A percentile compares a stretch with the other conserved stretches of the same genome.
Conservation (phyloP, 1,139 yeast genomes). For the Candida smagusa region DNA sequence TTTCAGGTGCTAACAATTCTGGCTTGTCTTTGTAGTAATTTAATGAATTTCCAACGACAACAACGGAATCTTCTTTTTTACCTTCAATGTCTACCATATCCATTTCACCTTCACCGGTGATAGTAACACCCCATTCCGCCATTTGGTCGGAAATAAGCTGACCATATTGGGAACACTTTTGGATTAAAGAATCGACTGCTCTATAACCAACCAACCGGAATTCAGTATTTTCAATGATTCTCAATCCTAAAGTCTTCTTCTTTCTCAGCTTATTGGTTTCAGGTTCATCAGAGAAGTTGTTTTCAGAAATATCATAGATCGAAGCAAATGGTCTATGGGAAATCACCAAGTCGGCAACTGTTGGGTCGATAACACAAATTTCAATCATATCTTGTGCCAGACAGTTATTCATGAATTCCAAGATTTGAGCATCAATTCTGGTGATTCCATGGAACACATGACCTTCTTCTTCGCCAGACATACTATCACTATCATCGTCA, state of each 20-base stretch:
- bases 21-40: slow-evolving; percentile 73
- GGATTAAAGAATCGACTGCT: slow-evolving; percentile 88
- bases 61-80: slow-evolving; percentile 23
- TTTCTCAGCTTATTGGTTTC: slow-evolving; percentile 22
- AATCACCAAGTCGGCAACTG: slow-evolving; percentile 61
- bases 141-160: slow-evolving; percentile 67
- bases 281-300: slow-evolving; percentile 25
- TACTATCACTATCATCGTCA: slow-evolving; percentile 38
- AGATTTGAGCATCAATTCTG: slow-evolving; percentile 57
- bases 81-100: slow-evolving; percentile 48
- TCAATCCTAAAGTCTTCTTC: slow-evolving; percentile 65
- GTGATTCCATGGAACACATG: slow-evolving; percentile 44
- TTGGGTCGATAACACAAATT: slow-evolving; percentile 67
- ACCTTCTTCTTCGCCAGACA: slow-evolving; percentile 34
- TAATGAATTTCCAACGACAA: slow-evolving; percentile 5
- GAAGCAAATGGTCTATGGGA: slow-evolving; percentile 63
- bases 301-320: slow-evolving; percentile 56
- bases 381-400: slow-evolving; percentile 75
- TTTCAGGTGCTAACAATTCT: slow-evolving; percentile 53
- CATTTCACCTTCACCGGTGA: slow-evolving; percentile 61
- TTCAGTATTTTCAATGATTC: slow-evolving; percentile 68
- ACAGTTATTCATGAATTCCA: slow-evolving; percentile 78
- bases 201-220: slow-evolving; percentile 79
- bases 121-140: slow-evolving; percentile 80
- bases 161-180: slow-evolving; percentile 80